phyloP scores from a whole-genome alignment of 2,329 filamentous ascomycete species.

The Talaromyces sp. region DNA sequence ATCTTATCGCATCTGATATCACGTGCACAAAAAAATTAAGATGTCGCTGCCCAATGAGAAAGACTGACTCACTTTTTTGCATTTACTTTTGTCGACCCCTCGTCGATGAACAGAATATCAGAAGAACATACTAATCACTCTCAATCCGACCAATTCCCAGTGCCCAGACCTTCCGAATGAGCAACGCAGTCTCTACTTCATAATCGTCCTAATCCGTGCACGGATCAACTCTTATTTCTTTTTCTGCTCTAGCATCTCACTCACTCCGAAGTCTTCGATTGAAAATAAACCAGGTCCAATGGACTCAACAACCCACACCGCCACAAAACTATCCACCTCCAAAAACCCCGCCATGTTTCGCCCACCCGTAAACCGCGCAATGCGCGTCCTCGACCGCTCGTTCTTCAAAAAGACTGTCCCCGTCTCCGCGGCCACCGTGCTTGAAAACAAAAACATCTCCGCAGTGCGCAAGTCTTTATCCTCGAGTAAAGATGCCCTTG shows the following conservation, averaged over 20 bases:
- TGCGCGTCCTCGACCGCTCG: constrained; percentile 75
- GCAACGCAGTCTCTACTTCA: background rate
- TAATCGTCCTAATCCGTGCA: constrained; percentile 8
- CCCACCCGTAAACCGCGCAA: constrained; percentile 76
- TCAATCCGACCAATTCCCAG: background rate
- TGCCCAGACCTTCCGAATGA: background rate
- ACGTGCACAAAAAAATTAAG: constrained; percentile 9
- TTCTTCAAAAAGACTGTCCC: constrained; percentile 77
- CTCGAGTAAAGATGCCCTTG: constrained; percentile 65
- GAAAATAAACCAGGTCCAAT: background rate
- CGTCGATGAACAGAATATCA: background rate
- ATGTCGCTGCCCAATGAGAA: constrained; percentile 9
- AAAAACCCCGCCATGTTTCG: constrained; percentile 59
- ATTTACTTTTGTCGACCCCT: constrained; percentile 5
- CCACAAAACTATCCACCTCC: constrained; percentile 31
- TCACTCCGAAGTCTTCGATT: background rate
- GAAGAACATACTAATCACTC: background rate
- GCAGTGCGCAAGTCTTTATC: constrained; percentile 66
- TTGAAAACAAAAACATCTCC: constrained; percentile 72
- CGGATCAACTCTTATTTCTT: constrained; percentile 18
- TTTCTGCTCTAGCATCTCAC: background rate
- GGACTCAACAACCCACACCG: constrained; percentile 10
- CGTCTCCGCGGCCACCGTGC: constrained; percentile 73
- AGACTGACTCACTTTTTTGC: background rate
- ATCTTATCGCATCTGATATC: constrained; percentile 6